Conservation (phyloP, 129 eudicot species). For the Heracleum sosnowskyi region DNA sequence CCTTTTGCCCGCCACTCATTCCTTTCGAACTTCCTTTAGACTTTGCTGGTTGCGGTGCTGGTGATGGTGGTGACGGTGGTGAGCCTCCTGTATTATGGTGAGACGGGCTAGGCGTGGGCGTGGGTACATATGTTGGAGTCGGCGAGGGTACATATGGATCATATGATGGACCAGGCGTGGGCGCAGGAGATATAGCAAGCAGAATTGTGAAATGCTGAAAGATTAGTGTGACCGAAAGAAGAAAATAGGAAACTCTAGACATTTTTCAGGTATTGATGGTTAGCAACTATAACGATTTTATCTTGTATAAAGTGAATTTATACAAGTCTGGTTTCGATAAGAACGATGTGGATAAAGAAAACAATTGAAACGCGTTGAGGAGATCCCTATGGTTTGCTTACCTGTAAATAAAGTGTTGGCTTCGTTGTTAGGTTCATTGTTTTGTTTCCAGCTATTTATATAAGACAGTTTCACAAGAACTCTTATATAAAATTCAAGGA, state of each 20-base stretch:
- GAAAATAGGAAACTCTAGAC: background rate
- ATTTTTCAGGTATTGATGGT: background rate
- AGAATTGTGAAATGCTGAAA: background rate
- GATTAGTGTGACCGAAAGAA: background rate
- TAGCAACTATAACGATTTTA: background rate
- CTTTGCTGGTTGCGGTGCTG: slow-evolving; percentile 16
- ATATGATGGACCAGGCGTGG: background rate
- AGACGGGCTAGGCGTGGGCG: background rate
- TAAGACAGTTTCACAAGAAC: background rate
- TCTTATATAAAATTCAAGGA: background rate
- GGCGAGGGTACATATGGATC: background rate
- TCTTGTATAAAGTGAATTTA: background rate
- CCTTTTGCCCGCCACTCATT: slow-evolving; percentile 42
- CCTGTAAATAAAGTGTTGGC: background rate
- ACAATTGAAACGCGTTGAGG: background rate
- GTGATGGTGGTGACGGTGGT: slow-evolving; percentile 8
- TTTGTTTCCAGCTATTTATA: background rate
- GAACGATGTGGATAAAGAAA: background rate
- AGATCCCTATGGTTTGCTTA: background rate
- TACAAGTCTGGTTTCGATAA: background rate
- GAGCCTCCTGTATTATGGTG: background rate
- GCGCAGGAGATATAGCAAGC: background rate
- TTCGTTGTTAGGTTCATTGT: background rate
- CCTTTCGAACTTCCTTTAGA: slow-evolving; percentile 20
- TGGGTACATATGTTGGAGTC: background rate